Base-by-base conservation (phyloP, 2,329 filamentous ascomycete species). In the Alternaria burnsii region DNA sequence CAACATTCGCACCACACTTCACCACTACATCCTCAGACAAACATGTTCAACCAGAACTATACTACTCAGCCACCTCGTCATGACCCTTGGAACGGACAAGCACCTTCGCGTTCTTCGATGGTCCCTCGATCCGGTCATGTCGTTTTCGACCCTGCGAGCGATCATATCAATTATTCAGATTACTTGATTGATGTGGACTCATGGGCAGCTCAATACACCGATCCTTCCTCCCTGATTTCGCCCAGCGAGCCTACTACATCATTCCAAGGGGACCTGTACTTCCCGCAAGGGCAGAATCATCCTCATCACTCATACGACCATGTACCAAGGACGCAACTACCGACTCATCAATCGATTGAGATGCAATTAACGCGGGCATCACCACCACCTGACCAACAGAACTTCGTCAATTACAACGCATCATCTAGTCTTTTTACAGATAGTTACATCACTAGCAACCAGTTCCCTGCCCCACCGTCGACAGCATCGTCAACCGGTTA, bases 51-150 rank as follows among this genome's bases (percentile, higher is more conserved):
- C n/a, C 66, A 69, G 11, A 67, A 63, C 18, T 77, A 72, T 41
- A 68, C 71, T 4, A 63, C 51, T 26, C 73, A 76, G 26, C 61
- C 67, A 34, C 54, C 67, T 32, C 70, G 65, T 22, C 71, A 75
- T 30, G 73, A 73, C 40, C 73, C 74, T 41, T 78, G 76, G 76
- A 76, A 61, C 47, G 66, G 71, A 36, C 67, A 75, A 62, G 67
- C 66, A 10, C 74, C 72, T 43, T 66, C 64, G 18, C 68, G 71
- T 34, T 76, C 71, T 43, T 64, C 67, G 3, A 70, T 69, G 59
- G 53, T 68, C 11, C 73, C 74, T n/a, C 68, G 64, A 36, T 66
- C 72, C n/a, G 71, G 70, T 20, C 61, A 69, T 47, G 66, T 67
- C 18, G 58, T 76, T 36, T 76, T 77, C 54, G 76, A 77, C 40